Conservation (phyloP, 1,139 yeast genomes). For the Taphrina pruni region DNA sequence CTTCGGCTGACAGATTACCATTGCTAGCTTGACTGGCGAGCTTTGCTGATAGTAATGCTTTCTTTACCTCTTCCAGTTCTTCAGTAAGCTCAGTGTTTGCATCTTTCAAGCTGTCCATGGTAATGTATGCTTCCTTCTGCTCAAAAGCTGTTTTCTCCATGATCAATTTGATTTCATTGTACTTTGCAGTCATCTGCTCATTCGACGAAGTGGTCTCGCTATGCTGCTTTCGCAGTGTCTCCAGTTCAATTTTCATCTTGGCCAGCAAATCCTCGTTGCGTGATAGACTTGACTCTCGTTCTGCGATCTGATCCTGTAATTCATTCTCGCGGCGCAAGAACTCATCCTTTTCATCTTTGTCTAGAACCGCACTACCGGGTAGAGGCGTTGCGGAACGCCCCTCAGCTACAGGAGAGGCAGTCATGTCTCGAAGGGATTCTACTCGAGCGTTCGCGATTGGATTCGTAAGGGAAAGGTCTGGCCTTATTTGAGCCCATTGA, state of each 20-base stretch:
- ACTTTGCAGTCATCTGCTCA: slow-evolving; percentile 40
- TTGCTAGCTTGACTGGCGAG: slow-evolving; percentile 31
- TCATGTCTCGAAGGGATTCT: slow-evolving; percentile 24
- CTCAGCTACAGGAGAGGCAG: slow-evolving; percentile 8
- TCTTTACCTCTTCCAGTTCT: slow-evolving; percentile 47
- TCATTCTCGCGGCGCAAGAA: slow-evolving; percentile 51
- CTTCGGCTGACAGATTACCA: slow-evolving; percentile 29
- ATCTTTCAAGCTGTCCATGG: slow-evolving; percentile 49
- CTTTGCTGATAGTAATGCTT: slow-evolving; percentile 44
- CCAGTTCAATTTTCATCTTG: slow-evolving; percentile 43
- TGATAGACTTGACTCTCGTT: slow-evolving; percentile 49
- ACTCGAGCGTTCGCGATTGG: slow-evolving; percentile 34
- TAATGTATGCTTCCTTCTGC: slow-evolving; percentile 50
- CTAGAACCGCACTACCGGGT: slow-evolving; percentile 27
- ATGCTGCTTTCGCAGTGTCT: slow-evolving; percentile 45
- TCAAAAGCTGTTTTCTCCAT: slow-evolving; percentile 50
- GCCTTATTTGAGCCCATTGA: slow-evolving; percentile 51
- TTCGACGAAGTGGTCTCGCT: slow-evolving; percentile 48
- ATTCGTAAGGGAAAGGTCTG: background rate
- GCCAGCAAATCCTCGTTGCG: slow-evolving; percentile 46
- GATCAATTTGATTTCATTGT: slow-evolving; percentile 46
- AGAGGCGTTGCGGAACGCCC: slow-evolving; percentile 42
- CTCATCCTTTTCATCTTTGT: slow-evolving; percentile 48
- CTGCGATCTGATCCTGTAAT: slow-evolving; percentile 52
- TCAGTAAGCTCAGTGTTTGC: slow-evolving; percentile 48